Base-by-base conservation (phyloP, 768 basidiomycete genomes). In the Baorangia bicolor region DNA sequence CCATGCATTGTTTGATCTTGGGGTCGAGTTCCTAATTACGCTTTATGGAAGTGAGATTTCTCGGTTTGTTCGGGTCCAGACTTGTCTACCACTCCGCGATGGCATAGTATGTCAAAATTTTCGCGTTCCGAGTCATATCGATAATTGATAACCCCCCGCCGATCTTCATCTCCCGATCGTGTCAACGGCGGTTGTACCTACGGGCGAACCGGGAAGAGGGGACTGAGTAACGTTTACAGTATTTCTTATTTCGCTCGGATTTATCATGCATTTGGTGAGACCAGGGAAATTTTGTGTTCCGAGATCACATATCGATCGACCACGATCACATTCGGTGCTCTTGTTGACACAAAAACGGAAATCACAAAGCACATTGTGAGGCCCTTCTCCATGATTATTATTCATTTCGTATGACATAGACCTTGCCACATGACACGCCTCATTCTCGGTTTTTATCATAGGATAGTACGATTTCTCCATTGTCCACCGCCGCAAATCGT, bases 261-360 rank as follows among this genome's bases (percentile, higher is more conserved):
- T 39, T 39, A 20, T 39, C 38, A 27, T 14, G 20, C 10, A 21
- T 41, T 42, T 34, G 39, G 53, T 18, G 40, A 51, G 35, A 61
- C 58, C 53, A 54, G 60, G 62, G 62, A 25, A 52, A 58, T 55
- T 57, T 62, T 43, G 51, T 40, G 55, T 56, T 60, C 59, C 61
- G 54, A 55, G 59, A 60, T 64, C 39, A 8, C n/a, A n/a, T n/a
- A 34, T 38, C 51, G 51, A 49, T 54, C 56, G n/a, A 14, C 5
- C 11, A 2, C n/a, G n/a, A n/a, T n/a, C n/a, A n/a, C n/a, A n/a
- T n/a, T 28, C 14, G 4, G 2, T 58, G 68, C 63, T 70, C 66
- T 70, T 72, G 70, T 72, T 59, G 37, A 14, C 18, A 41, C 61
- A 0, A 56, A 68, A 57, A 18, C 45, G 60, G 69, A 40, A 62